Evolutionary conservation across 2,329 filamentous ascomycete genomes (phyloP).

Genomic region (Pseudophaeomoniella oleicola): DNA sequence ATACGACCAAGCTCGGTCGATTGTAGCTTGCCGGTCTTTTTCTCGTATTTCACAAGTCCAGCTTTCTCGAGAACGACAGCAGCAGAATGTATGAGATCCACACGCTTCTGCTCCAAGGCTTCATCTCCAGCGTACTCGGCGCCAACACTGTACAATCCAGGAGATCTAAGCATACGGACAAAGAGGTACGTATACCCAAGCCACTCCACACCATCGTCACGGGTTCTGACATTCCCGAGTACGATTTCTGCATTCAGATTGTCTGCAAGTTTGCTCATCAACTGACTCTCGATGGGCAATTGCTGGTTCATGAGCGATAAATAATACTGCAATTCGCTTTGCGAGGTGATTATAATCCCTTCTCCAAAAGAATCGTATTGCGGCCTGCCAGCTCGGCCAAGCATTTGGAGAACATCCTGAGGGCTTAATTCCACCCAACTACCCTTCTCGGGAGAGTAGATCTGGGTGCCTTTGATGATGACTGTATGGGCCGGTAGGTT

Average conservation of each 20-base stretch:
- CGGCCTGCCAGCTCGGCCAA: conserved; percentile 87
- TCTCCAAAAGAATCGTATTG: conserved; percentile 97
- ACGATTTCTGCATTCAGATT: conserved; percentile 96
- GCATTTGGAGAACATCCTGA: conserved; percentile 96
- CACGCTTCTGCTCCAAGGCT: conserved; percentile 84
- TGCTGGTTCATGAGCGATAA: conserved; percentile 94
- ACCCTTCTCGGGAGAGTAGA: conserved; percentile 97
- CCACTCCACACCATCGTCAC: conserved; percentile 98
- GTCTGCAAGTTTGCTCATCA: conserved; percentile 83
- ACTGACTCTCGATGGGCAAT: conserved; percentile 90
- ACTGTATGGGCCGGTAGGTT: conserved; percentile 96
- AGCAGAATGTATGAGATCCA: conserved; percentile 93
- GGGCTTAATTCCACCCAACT: conserved; percentile 96
- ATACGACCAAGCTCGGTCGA: conserved; percentile 89
- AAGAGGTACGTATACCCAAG: conserved; percentile 96
- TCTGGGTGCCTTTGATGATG: conserved; percentile 95
- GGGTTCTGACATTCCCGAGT: conserved; percentile 75
- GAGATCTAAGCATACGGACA: conserved; percentile 91
- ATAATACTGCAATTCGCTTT: conserved; percentile 92
- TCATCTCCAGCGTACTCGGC: conserved; percentile 90
- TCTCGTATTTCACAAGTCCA: conserved; percentile 86
- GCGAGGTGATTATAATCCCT: conserved; percentile 95
- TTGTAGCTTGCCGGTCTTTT: conserved; percentile 76
- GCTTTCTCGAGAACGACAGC: conserved; percentile 76
- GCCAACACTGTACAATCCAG: conserved; percentile 87